Percentiles rank a stretch among this genome's conserved stretches.
Conservation (phyloP, 306 rosid species). For the Acacia crassicarpa region DNA sequence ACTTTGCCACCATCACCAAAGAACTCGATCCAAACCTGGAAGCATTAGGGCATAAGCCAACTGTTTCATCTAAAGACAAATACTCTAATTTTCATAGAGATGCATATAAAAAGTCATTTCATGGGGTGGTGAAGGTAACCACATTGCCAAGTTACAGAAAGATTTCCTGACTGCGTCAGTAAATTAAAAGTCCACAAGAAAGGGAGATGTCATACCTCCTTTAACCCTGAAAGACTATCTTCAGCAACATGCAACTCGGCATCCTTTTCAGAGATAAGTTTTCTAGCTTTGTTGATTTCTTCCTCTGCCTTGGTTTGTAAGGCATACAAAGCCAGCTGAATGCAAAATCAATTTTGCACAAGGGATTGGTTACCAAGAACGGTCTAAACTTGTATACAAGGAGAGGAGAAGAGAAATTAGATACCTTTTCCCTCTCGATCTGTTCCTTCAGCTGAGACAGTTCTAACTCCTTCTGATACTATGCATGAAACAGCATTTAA, state of each 20-base stretch:
- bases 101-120: slow-evolving; percentile 7
- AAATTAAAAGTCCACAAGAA: slow-evolving; percentile 30
- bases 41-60: slow-evolving; percentile 22
- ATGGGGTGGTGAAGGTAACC: slow-evolving; percentile 3
- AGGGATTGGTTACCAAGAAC: slow-evolving; percentile 11
- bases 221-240: slow-evolving; percentile 80
- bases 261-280: slow-evolving; percentile 70
- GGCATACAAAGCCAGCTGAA: slow-evolving; percentile 72
- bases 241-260: slow-evolving; percentile 72
- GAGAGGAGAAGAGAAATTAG: background rate
- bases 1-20: slow-evolving; percentile 71
- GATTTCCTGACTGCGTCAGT: slow-evolving; percentile 22
- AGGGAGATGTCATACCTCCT: slow-evolving; percentile 63
- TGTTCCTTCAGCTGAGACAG: slow-evolving; percentile 73
- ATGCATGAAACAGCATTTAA: slow-evolving; percentile 31
- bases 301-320: slow-evolving; percentile 80
- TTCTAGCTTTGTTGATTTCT: slow-evolving; percentile 72
- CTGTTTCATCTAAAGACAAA: slow-evolving; percentile 1
- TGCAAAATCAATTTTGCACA: slow-evolving; percentile 31
- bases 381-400: background rate
- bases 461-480: slow-evolving; percentile 91
- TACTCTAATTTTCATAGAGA: slow-evolving; percentile 15
- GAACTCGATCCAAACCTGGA: slow-evolving; percentile 72
- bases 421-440: slow-evolving; percentile 84
- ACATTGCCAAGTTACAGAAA: slow-evolving; percentile 22